Conservation (phyloP, 83 land plant species). For the Diphasiastrum complanatum region DNA sequence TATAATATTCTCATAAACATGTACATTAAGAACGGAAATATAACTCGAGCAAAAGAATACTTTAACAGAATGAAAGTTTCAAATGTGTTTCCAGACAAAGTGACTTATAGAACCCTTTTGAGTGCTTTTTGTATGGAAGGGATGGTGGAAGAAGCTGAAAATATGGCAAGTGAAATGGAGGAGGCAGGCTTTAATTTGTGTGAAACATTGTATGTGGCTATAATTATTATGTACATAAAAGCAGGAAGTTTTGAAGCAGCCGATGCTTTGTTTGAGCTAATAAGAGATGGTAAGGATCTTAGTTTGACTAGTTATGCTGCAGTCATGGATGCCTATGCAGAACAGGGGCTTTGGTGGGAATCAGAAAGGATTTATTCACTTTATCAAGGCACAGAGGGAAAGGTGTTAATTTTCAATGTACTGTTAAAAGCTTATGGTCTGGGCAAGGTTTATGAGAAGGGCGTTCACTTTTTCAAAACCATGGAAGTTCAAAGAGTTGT, state of each 20-base stretch:
- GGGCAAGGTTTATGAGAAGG: constrained; percentile 44
- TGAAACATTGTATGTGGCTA: constrained; percentile 38
- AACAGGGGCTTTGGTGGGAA: constrained; percentile 51
- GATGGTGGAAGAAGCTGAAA: constrained; percentile 43
- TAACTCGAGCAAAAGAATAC: constrained; percentile 34
- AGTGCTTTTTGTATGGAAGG: constrained; percentile 33
- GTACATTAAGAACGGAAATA: constrained; percentile 42
- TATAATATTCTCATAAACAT: constrained; percentile 54
- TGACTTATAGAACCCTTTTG: constrained; percentile 58
- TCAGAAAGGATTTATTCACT: constrained; percentile 45
- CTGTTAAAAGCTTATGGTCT: constrained; percentile 70
- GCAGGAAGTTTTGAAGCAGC: constrained; percentile 39
- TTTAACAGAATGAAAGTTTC: constrained; percentile 41
- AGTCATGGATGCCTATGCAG: constrained; percentile 64
- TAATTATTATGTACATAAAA: constrained; percentile 45
- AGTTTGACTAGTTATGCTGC: constrained; percentile 37
- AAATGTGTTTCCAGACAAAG: constrained; percentile 47
- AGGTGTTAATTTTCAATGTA: constrained; percentile 50
- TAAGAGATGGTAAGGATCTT: constrained; percentile 12
- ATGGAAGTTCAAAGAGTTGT: constrained; percentile 45
- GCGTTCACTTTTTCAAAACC: constrained; percentile 39
- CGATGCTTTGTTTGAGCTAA: constrained; percentile 20
- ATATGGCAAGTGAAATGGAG: constrained; percentile 46
- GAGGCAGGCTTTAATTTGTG: constrained; percentile 27
- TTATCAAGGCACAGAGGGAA: constrained; percentile 22